Percentiles rank a stretch among this genome's conserved stretches.
phyloP scores from a whole-genome alignment of 345 rosid genomes.

The Brassica juncea region DNA sequence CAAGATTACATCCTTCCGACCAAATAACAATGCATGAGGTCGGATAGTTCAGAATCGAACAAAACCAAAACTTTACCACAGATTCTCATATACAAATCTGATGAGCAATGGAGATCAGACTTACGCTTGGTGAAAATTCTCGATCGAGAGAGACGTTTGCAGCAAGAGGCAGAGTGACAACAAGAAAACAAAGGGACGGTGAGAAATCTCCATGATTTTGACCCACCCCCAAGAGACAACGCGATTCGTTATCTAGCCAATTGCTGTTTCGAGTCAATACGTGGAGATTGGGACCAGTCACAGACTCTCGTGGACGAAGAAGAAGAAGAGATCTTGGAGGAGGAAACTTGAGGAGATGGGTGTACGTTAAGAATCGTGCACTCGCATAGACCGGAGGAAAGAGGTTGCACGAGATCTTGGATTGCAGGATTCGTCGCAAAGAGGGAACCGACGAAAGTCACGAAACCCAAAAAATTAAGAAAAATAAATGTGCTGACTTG shows the following conservation, averaged over 20 bases:
- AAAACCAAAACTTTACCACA: neutral
- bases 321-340: slow-evolving; percentile 26
- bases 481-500: neutral
- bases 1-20: neutral
- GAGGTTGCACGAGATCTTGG: slow-evolving; percentile 20
- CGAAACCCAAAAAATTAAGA: neutral
- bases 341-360: slow-evolving; percentile 49
- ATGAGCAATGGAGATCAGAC: slow-evolving; percentile 35
- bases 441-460: neutral
- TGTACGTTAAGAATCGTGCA: slow-evolving; percentile 62
- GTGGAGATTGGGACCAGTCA: slow-evolving; percentile 15
- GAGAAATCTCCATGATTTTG: slow-evolving; percentile 55
- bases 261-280: slow-evolving; percentile 38
- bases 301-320: neutral
- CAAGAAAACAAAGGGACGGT: slow-evolving; percentile 40
- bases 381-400: slow-evolving; percentile 28
- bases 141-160: slow-evolving; percentile 58
- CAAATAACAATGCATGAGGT: neutral
- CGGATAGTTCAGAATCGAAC: neutral
- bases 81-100: slow-evolving; percentile 15
- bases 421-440: neutral
- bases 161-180: slow-evolving; percentile 49
- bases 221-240: slow-evolving; percentile 24
- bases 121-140: slow-evolving; percentile 76
- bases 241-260: slow-evolving; percentile 35